Base-by-base conservation (phyloP, 805 yeast species). In the Ogataea trehalophila region DNA sequence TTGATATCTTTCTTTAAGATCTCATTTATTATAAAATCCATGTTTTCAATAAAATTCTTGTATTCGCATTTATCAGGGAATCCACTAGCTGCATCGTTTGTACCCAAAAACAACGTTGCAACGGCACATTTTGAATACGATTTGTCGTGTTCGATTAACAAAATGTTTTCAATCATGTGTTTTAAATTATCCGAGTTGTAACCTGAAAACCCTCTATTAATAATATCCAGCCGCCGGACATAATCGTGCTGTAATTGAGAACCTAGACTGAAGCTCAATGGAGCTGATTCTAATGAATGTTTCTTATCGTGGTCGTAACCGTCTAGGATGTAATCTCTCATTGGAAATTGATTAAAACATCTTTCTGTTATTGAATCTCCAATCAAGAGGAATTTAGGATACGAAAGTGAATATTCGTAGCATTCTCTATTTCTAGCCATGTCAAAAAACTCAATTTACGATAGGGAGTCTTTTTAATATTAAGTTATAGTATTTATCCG, bases 151-250 rank as follows among this genome's bases (percentile, higher is more conserved):
- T 80, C 85, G 1, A 68, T 60, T n/a, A 70, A 66, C 36, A 87
- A 63, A 22, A 83, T 67, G 41, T 70, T 68, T n/a, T 76, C 76
- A 6, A 78, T 60, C 31, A 85, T 58, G 44, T 69, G 63, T 23
- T 68, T 61, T 3, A 78, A 87, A 67, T 82, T 82, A 23, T 76
- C 74, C 0, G 89, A 69, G 58, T 76, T 87, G 66, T 85, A 88
- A 0, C 96, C 96, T 1, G 81, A 65, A 58, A 71, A 87, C 0
- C 96, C 96, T 49, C 95, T 70, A 40, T 77, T 80, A 4, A 88
- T 60, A 4, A 89, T 70, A 55, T 86, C 94, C 50, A 86, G 55
- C 57, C 73, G 75, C 29, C 95, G 72, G 1, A 72, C 66, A 59
- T 85, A 85, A 33, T 53, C 62, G 26, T 54, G 52, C 34, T 54